Evolutionary conservation across 2,329 filamentous ascomycete genomes (phyloP).

Genomic region (Beauveria caledonica): DNA sequence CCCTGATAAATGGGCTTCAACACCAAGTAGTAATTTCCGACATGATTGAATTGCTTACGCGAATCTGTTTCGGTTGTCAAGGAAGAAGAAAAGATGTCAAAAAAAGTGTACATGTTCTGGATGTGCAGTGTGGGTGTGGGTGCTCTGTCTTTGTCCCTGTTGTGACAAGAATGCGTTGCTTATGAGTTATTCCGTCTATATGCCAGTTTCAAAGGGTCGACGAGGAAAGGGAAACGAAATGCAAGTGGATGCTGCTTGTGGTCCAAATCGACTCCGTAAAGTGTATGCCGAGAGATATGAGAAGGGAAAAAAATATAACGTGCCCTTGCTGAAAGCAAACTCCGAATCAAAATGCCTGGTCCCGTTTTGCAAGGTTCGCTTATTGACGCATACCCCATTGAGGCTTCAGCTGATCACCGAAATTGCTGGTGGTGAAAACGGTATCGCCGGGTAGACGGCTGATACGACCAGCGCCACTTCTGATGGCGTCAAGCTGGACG

Average conservation of each 20-base stretch:
- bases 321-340: conserved; percentile 4
- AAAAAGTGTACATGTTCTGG: conserved; percentile 6
- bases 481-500: conserved; percentile 61
- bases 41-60: neutral
- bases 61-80: neutral
- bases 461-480: conserved; percentile 76
- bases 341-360: conserved; percentile 8
- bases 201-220: conserved; percentile 2
- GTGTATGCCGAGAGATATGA: conserved; percentile 5
- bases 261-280: conserved; percentile 9
- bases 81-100: neutral
- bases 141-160: conserved; percentile 5
- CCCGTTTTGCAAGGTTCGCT: conserved; percentile 7
- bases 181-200: conserved; percentile 10
- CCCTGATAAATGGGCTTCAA: neutral
- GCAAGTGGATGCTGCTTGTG: conserved; percentile 5
- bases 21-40: neutral
- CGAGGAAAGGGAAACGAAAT: neutral
- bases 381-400: conserved; percentile 47
- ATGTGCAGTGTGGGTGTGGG: neutral
- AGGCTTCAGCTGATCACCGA: conserved; percentile 53
- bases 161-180: conserved; percentile 7
- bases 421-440: conserved; percentile 66
- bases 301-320: conserved; percentile 7
- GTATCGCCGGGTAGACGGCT: conserved; percentile 75